Conservation (phyloP, 2,329 filamentous ascomycete species). For the Xylaria arbuscula region DNA sequence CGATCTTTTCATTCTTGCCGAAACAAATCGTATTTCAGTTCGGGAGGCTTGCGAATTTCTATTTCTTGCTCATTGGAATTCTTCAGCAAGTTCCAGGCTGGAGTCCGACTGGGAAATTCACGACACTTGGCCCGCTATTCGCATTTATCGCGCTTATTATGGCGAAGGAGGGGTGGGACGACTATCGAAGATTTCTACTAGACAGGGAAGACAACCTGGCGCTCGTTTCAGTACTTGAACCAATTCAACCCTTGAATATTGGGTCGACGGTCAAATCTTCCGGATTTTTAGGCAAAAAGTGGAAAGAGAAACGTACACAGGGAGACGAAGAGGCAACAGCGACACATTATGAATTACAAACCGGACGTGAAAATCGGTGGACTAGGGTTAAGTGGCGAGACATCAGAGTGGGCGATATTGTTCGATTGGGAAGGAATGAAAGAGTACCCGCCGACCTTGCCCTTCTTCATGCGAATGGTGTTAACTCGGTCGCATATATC, state of each 20-base stretch:
- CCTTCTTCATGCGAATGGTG: slow-evolving; percentile 79
- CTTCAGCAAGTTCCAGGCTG: slow-evolving; percentile 83
- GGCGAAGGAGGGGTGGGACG: slow-evolving; percentile 89
- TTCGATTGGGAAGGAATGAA: slow-evolving; percentile 79
- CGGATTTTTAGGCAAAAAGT: not conserved
- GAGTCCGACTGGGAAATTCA: slow-evolving; percentile 79
- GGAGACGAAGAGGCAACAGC: slow-evolving; percentile 5
- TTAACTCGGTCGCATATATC: slow-evolving; percentile 82
- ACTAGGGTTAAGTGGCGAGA: slow-evolving; percentile 72
- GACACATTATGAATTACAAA: slow-evolving; percentile 22
- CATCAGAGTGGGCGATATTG: slow-evolving; percentile 76
- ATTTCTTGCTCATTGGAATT: slow-evolving; percentile 86
- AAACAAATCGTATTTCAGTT: slow-evolving; percentile 89
- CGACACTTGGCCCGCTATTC: slow-evolving; percentile 76
- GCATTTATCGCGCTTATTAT: slow-evolving; percentile 85
- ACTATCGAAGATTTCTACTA: slow-evolving; percentile 80
- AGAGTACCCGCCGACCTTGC: slow-evolving; percentile 85
- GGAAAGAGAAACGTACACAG: not conserved
- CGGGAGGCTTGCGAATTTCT: slow-evolving; percentile 86
- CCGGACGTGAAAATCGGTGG: slow-evolving; percentile 57
- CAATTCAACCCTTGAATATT: slow-evolving; percentile 23
- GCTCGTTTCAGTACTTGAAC: slow-evolving; percentile 30
- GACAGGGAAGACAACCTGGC: slow-evolving; percentile 81
- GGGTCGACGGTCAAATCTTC: slow-evolving; percentile 33
- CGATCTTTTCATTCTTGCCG: slow-evolving; percentile 83